phyloP scores from a whole-genome alignment of 371 early-diverging fungal species.

The Mortierella sp. region DNA sequence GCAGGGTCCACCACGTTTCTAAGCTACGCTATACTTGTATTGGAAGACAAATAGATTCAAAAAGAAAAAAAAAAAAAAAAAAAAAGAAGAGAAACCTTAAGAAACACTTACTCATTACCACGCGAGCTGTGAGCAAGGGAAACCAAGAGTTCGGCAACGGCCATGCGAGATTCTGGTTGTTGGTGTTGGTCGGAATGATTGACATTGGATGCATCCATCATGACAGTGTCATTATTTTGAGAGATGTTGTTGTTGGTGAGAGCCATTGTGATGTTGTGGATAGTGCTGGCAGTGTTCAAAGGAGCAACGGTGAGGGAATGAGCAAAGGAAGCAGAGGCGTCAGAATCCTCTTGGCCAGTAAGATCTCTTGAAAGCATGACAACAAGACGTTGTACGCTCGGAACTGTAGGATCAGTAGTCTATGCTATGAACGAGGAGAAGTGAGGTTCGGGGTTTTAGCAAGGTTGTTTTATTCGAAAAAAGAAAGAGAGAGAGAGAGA shows the following conservation, averaged over 20 bases:
- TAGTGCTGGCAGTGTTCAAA: conserved; percentile 11
- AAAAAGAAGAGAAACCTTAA: neutral
- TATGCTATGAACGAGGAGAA: neutral
- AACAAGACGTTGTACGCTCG: neutral
- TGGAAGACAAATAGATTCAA: neutral
- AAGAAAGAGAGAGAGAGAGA: neutral
- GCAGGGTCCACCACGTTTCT: conserved; percentile 3
- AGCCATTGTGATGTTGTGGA: conserved; percentile 26
- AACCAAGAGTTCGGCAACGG: conserved; percentile 43
- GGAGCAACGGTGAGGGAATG: conserved; percentile 44
- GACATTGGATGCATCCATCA: conserved; percentile 6
- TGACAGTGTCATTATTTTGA: conserved; percentile 7
- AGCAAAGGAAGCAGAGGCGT: conserved; percentile 31
- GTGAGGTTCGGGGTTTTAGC: neutral
- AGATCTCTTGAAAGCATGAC: conserved; percentile 31
- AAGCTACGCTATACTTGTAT: neutral
- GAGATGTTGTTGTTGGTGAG: neutral
- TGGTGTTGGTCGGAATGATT: conserved; percentile 7
- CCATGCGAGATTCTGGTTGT: conserved; percentile 43
- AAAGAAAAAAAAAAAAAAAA: neutral
- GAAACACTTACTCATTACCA: conserved; percentile 5
- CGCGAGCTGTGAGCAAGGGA: conserved; percentile 34
- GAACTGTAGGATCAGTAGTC: neutral
- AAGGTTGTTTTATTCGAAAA: neutral
- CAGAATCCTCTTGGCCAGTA: conserved; percentile 26